Base-by-base conservation (phyloP, 352 stramenopile species). In the Phytophthora tubulina region DNA sequence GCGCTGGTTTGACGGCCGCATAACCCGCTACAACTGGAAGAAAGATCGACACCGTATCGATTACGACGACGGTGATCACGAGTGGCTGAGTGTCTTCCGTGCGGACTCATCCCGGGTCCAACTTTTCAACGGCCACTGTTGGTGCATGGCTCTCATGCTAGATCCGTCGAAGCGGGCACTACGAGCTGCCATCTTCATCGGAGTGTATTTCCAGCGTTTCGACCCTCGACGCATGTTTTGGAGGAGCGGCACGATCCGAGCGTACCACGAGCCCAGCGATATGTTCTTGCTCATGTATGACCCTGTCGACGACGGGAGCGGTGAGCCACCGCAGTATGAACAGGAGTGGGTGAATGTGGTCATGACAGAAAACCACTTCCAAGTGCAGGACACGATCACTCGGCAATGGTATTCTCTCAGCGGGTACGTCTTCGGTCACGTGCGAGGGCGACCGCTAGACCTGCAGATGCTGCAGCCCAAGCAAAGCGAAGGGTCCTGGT, bases 31-130 rank as follows among this genome's bases (percentile, higher is more conserved):
- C 64, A 88, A 93, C 57, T 75, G 73, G 31, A 78, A 49, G 59
- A 92, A 92, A 58, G 71, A 79, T 65, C 92, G 91, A 45, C 84
- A 95, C 57, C 79, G 83, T 4, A 63, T 95, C 27, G 76, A 87
- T 50, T 95, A 95, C 62, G 79, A 91, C 27, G 88, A 95, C 54
- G 86, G 86, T 10, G 86, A 94, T 49, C 84, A 93, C 55, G 88
- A 95, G 60, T 95, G 88, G 88, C 45, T 92, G 5, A 75, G 75
- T 63, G 50, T 94, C 7, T 70, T 72, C 2, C 45, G 39, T 3
- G 71, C 85, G 32, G 72, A 86, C n/a, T 56, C 70, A 9, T 70
- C 73, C 10, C 85, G 84, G 0, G 61, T 94, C 7, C 84, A 94
- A 72, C 63, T 94, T 7, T 92, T 81, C 53, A 93, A 90, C 33